These are phyloP conservation scores for Strobilomyces echinocephalus DNA, from an alignment of 768 basidiomycete species.

Conservation along the genomic window DNA sequence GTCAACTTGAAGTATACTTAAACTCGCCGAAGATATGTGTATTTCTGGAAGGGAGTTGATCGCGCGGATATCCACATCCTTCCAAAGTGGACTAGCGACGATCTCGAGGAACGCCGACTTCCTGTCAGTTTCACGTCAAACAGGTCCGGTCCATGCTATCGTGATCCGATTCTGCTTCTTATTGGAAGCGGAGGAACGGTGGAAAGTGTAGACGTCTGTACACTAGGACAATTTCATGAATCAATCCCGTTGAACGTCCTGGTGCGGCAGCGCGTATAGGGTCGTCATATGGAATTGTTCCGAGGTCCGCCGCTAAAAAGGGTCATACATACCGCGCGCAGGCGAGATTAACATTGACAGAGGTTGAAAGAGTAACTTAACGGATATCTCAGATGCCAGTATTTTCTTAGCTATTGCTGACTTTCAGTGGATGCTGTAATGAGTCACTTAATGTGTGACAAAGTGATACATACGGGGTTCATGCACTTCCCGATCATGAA, in stretches of 20 bases:
- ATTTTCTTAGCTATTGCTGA: constrained; percentile 5
- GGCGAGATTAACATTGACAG: constrained; percentile 14
- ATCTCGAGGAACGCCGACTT: constrained; percentile 12
- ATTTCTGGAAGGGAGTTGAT: constrained; percentile 10
- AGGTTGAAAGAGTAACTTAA: constrained; percentile 4
- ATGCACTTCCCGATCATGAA: constrained; percentile 6
- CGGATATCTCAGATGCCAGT: constrained; percentile 12
- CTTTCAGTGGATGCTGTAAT: constrained; percentile 19
- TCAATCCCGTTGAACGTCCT: background rate
- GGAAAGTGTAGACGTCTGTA: background rate
- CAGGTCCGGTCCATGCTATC: constrained; percentile 1
- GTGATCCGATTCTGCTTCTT: constrained; percentile 13
- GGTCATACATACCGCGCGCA: background rate
- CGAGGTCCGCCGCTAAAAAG: constrained; percentile 14
- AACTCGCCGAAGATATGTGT: background rate
- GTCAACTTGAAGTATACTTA: background rate
- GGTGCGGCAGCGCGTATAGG: background rate
- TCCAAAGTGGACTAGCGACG: constrained; percentile 14
- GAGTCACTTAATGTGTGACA: constrained; percentile 19
- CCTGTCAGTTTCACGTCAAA: background rate
- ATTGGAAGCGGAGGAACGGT: background rate
- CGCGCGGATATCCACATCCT: constrained; percentile 21
- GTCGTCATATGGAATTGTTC: background rate
- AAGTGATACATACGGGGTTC: constrained; percentile 12
- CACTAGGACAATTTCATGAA: background rate